Evolutionary conservation across 257 asterid species (phyloP).

Genomic region (Forsythia suspensa): DNA sequence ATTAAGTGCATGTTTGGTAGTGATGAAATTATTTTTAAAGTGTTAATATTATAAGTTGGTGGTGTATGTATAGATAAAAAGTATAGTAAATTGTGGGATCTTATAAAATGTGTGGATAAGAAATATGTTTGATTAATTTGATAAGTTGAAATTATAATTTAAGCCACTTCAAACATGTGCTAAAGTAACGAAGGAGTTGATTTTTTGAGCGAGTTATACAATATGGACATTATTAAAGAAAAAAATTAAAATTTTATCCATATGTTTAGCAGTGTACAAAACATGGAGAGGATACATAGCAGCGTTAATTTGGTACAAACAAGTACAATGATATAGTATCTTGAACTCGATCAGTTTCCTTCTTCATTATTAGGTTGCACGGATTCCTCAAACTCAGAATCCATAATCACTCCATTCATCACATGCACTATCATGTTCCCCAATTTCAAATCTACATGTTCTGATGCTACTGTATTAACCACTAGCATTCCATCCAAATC

Average conservation of each 20-base stretch:
- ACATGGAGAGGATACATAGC: neutral
- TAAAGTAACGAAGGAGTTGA: neutral
- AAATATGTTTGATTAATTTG: too few species aligned
- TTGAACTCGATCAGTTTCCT: neutral
- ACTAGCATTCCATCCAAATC: slow-evolving; percentile 46
- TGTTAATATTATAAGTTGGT: too few species aligned
- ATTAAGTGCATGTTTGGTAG: too few species aligned
- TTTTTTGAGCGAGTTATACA: neutral
- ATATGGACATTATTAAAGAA: neutral
- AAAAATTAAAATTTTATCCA: neutral
- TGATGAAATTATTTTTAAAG: too few species aligned
- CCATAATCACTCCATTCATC: slow-evolving; percentile 65
- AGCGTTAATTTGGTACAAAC: neutral
- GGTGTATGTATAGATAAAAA: too few species aligned
- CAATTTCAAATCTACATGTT: slow-evolving; percentile 38
- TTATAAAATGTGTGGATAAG: too few species aligned
- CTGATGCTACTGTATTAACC: slow-evolving; percentile 58
- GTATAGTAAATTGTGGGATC: too few species aligned
- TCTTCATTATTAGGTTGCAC: slow-evolving; percentile 28
- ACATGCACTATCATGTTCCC: slow-evolving; percentile 43
- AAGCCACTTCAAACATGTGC: too few species aligned
- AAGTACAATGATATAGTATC: neutral
- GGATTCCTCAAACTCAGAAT: slow-evolving; percentile 58
- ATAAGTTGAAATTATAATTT: too few species aligned
- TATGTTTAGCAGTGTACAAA: neutral